Percentiles rank a stretch among this genome's conserved stretches.
phyloP scores from a whole-genome alignment of 768 basidiomycete species.

The Lanmaoa rubissima region DNA sequence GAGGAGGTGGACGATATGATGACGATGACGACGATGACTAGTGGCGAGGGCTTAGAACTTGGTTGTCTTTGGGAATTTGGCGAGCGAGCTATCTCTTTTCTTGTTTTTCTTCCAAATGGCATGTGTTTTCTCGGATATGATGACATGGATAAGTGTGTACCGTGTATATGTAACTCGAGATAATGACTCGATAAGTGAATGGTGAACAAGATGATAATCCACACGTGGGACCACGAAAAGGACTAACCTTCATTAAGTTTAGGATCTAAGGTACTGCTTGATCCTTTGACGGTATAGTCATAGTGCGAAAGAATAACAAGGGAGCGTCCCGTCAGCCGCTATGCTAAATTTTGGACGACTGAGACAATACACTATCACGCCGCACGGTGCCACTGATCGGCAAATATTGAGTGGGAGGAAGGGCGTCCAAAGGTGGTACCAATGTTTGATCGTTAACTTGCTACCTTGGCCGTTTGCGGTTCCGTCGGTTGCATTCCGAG shows the following conservation, averaged over 20 bases:
- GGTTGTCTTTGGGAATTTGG: too few species aligned
- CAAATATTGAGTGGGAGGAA: too few species aligned
- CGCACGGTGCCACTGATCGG: neutral
- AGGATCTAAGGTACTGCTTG: neutral
- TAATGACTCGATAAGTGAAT: neutral
- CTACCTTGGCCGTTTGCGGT: too few species aligned
- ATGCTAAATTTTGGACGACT: neutral
- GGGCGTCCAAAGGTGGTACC: neutral
- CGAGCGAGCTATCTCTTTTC: neutral
- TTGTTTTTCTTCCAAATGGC: neutral
- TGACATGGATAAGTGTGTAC: neutral
- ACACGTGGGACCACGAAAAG: too few species aligned
- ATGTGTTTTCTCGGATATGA: neutral
- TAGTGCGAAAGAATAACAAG: neutral
- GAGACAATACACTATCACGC: too few species aligned
- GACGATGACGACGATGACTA: conserved; percentile 40
- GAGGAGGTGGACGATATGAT: conserved; percentile 53
- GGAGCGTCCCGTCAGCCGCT: neutral
- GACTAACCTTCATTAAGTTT: too few species aligned
- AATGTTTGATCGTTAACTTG: neutral
- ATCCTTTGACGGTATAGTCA: neutral
- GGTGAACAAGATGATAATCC: too few species aligned
- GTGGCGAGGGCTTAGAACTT: neutral
- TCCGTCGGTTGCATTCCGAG: neutral
- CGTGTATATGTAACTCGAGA: too few species aligned